Evolutionary conservation across 2,329 filamentous ascomycete genomes (phyloP), one percentile per base, ranked within the genome.

Genomic region (Penicillium hesseltinei): DNA sequence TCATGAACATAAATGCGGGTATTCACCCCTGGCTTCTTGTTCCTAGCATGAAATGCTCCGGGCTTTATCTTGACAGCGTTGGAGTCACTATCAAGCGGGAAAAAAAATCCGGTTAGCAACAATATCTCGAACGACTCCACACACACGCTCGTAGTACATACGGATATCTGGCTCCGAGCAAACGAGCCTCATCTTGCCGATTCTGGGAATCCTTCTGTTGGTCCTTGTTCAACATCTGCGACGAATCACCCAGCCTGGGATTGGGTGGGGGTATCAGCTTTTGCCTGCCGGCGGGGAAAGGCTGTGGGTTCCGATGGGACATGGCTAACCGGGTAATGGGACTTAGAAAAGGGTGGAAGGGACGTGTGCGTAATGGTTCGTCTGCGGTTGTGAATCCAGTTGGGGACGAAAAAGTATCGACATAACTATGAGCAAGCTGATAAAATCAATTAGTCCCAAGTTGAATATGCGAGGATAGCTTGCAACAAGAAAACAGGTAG

Each of bases 61-160:
- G 71, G 69, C 29, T 55, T 63, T 36, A 75, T 73, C 29, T 29
- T 56, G 5, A 72, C 66, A 19, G 58, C 69, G 44, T 63, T 45
- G 11, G 67, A 60, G 38, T 61, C 56, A 15, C 62, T 68, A 54
- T 60, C 45, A 21, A 19, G n/a, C 25, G 36, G 11, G 43, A 15
- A 10, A 43, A 47, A 19, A 27, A 27, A 33, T 44, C 45, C 21
- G n/a, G 33, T 56, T 10, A 56, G 54, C 46, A n/a, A 10, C 39
- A 19, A n/a, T 38, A 11, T 51, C 21, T 46, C 10, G 10, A 44
- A 29, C 8, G 44, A 50, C 17, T 7, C 27, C 11, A n/a, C 23
- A 33, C 15, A 43, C 7, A 38, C 23, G 23, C 33, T 31, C 15
- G 33, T n/a, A 21, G 29, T 54, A 48, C 60, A 50, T 60, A 64